These are phyloP conservation scores for Usnea hakonensis DNA, from an alignment of 495 filamentous ascomycete genomes.

Conservation along the genomic window DNA sequence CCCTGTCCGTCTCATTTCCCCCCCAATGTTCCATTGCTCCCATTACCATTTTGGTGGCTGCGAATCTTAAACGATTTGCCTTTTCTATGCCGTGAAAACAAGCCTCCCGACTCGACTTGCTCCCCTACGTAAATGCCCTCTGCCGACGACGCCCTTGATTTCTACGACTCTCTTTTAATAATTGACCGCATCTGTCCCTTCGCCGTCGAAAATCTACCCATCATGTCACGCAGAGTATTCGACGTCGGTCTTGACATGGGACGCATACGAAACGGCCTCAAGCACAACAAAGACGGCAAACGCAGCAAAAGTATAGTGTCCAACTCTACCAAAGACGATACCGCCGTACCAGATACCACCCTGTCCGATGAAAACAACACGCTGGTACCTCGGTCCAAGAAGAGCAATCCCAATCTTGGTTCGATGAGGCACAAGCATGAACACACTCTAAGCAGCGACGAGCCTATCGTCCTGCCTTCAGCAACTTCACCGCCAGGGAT, in stretches of 20 bases:
- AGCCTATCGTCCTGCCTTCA: constrained; percentile 17
- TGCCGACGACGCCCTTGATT: constrained; percentile 25
- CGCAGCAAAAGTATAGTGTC: constrained; percentile 16
- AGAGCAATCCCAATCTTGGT: constrained; percentile 17
- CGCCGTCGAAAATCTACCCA: constrained; percentile 18
- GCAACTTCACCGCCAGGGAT: not conserved
- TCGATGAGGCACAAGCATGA: not conserved
- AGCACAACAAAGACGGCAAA: constrained; percentile 19
- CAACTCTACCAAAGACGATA: constrained; percentile 5
- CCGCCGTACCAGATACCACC: constrained; percentile 1
- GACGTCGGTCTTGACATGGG: constrained; percentile 26
- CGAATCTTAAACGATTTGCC: no score
- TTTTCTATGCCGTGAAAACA: constrained; percentile 5
- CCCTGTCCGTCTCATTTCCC: constrained; percentile 13
- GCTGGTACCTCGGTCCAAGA: constrained; percentile 17
- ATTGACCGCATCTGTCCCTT: constrained; percentile 25
- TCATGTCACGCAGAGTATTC: constrained; percentile 26
- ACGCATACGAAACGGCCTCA: constrained; percentile 21
- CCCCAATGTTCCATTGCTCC: no score
- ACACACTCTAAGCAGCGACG: not conserved
- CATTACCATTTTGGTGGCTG: no score
- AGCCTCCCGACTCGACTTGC: not conserved
- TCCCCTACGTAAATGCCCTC: constrained; percentile 15
- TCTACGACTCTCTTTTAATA: constrained; percentile 21
- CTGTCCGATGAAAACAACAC: constrained; percentile 11